Evolutionary conservation across 306 rosid genomes (phyloP).

Genomic region (Rosa chinensis): DNA sequence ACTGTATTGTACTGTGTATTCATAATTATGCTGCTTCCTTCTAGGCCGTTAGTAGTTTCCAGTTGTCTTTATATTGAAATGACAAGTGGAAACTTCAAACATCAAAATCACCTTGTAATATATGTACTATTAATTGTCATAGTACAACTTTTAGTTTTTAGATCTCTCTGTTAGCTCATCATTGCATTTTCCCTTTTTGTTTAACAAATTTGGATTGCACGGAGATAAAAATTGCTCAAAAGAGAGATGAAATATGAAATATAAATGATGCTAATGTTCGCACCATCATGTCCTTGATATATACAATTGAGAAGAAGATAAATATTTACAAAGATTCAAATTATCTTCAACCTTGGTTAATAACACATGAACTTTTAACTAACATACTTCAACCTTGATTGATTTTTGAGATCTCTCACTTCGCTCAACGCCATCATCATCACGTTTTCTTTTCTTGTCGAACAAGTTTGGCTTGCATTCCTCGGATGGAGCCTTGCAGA

Average conservation of each 20-base stretch:
- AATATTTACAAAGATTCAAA: neutral
- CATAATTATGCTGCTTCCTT: constrained; percentile 1
- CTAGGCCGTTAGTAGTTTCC: constrained; percentile 29
- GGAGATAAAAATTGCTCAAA: neutral
- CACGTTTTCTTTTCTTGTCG: neutral
- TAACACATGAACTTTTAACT: neutral
- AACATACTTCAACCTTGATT: neutral
- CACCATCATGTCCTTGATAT: neutral
- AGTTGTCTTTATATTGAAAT: constrained; percentile 35
- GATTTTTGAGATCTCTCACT: neutral
- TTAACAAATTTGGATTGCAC: neutral
- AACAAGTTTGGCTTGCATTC: neutral
- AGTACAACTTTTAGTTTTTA: neutral
- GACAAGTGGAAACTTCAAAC: constrained; percentile 42
- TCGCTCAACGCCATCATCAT: neutral
- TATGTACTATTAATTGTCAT: constrained; percentile 8
- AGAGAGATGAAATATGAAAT: neutral
- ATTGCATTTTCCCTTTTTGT: neutral
- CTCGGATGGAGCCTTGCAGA: constrained; percentile 28
- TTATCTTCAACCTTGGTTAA: too few species aligned
- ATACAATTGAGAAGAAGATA: neutral
- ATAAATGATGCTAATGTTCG: neutral
- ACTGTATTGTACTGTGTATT: constrained; percentile 24
- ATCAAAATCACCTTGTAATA: constrained; percentile 30
- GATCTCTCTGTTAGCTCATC: neutral